phyloP scores from a whole-genome alignment of 352 stramenopile species.

The Pythium apleroticum region DNA sequence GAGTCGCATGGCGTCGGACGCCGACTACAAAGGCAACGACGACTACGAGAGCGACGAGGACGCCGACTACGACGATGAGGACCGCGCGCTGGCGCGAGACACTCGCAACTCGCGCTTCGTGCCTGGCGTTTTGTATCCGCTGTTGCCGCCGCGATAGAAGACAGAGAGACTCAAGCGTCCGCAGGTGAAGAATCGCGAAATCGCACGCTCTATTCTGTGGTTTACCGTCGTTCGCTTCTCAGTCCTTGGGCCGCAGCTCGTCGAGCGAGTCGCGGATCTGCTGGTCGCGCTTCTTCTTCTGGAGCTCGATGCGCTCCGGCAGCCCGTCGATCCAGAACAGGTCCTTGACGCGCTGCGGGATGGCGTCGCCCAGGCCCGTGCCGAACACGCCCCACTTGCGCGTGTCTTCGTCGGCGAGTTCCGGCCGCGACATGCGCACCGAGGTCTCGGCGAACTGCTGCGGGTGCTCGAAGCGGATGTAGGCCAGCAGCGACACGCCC shows the following conservation, averaged over 20 bases:
- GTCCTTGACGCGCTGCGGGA: constrained; percentile 67
- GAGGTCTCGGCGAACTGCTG: constrained; percentile 82
- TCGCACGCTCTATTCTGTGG: too few relatives aligned
- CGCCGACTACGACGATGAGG: constrained; percentile 15
- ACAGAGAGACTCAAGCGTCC: neutral
- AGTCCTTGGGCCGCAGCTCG: constrained; percentile 71
- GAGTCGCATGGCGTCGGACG: constrained; percentile 15
- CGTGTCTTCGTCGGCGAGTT: constrained; percentile 68
- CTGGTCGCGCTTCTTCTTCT: constrained; percentile 66
- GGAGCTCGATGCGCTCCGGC: constrained; percentile 62
- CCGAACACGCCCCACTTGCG: constrained; percentile 84
- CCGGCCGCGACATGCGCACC: constrained; percentile 75
- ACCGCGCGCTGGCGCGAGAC: constrained; percentile 24
- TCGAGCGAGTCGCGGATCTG: constrained; percentile 78
- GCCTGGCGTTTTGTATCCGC: constrained; percentile 58
- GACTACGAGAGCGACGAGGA: constrained; percentile 19
- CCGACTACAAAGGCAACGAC: constrained; percentile 9
- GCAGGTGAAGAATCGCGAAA: too few relatives aligned
- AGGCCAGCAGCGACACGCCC: constrained; percentile 76
- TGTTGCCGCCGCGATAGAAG: constrained; percentile 40
- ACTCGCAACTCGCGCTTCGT: constrained; percentile 44
- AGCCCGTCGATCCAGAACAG: constrained; percentile 65
- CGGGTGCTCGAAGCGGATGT: constrained; percentile 82
- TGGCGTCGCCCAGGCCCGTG: constrained; percentile 69
- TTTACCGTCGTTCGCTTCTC: constrained; percentile 22